Evolutionary conservation across 2,329 filamentous ascomycete genomes (phyloP).

Genomic region (Cercospora sesami): DNA sequence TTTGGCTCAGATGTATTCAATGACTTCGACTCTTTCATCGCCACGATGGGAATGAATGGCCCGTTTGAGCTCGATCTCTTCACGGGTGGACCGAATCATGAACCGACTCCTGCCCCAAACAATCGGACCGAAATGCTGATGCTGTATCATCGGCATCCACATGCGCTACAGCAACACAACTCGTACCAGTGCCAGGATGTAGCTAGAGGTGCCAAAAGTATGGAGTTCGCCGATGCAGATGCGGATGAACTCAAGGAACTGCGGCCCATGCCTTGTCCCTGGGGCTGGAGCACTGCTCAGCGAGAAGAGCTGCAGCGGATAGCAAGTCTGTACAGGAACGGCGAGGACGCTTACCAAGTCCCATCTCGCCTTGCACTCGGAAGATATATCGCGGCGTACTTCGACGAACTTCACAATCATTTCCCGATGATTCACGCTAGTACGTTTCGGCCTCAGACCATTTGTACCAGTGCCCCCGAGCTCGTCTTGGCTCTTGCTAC

Average conservation of each 20-base stretch:
- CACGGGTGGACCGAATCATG: not conserved
- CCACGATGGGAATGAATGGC: conserved; percentile 15
- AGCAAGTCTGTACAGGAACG: not conserved
- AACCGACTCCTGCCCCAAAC: not conserved
- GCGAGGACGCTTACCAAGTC: not conserved
- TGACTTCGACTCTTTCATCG: conserved; percentile 20
- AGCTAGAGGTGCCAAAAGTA: not conserved
- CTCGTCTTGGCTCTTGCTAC: conserved; percentile 8
- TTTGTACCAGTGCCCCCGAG: conserved; percentile 7
- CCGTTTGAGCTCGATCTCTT: conserved; percentile 9
- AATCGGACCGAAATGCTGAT: not conserved
- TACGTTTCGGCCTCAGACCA: conserved; percentile 7
- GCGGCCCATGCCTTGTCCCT: conserved; percentile 12
- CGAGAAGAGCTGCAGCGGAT: not conserved
- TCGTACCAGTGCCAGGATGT: not conserved
- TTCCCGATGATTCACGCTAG: conserved; percentile 5
- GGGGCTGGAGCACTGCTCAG: not conserved
- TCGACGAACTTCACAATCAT: conserved; percentile 13
- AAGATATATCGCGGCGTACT: conserved; percentile 10
- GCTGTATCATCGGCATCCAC: not conserved
- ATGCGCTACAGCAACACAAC: not conserved
- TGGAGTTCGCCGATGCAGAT: conserved; percentile 7
- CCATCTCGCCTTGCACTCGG: conserved; percentile 7
- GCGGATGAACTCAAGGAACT: conserved; percentile 11
- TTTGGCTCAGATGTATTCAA: conserved; percentile 7